Percentiles rank a stretch among this genome's conserved stretches.
Evolutionary conservation across 345 rosid species (phyloP).

Genomic region (Eucalyptus camaldulensis): DNA sequence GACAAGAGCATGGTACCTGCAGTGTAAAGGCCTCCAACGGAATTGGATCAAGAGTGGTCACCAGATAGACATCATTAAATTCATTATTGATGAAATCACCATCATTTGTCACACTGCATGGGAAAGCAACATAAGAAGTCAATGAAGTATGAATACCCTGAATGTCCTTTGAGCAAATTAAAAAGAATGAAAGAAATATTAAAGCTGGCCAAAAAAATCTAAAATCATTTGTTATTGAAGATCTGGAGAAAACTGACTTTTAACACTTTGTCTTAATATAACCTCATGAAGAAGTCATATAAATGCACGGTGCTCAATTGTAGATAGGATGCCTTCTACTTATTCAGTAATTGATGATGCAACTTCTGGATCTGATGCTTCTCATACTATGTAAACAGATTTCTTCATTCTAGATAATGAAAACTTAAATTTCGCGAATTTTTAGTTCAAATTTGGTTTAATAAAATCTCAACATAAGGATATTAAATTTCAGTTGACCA

Average conservation of each 20-base stretch:
- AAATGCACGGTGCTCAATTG: not conserved
- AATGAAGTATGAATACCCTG: not conserved
- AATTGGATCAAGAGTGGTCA: slow-evolving; percentile 68
- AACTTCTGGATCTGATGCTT: not conserved
- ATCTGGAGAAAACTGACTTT: not conserved
- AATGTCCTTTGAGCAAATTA: not conserved
- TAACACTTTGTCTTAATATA: not conserved
- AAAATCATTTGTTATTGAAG: not conserved
- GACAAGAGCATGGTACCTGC: slow-evolving; percentile 43
- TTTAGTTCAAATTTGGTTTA: not conserved
- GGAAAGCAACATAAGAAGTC: not conserved
- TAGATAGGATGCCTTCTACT: not conserved
- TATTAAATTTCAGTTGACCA: not conserved
- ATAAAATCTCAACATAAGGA: not conserved
- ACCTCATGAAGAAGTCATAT: not conserved
- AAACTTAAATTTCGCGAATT: not conserved
- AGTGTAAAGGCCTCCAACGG: slow-evolving; percentile 87
- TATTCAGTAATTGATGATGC: not conserved
- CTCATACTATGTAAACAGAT: not conserved
- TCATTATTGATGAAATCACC: slow-evolving; percentile 87
- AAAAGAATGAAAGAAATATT: not conserved
- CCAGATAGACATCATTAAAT: slow-evolving; percentile 77
- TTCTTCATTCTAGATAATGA: not conserved
- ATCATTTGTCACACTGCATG: slow-evolving; percentile 60
- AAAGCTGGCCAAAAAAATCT: not conserved